These are phyloP conservation scores for Crucihimalaya himalaica DNA, from an alignment of 345 rosid species.

Conservation along the genomic window DNA sequence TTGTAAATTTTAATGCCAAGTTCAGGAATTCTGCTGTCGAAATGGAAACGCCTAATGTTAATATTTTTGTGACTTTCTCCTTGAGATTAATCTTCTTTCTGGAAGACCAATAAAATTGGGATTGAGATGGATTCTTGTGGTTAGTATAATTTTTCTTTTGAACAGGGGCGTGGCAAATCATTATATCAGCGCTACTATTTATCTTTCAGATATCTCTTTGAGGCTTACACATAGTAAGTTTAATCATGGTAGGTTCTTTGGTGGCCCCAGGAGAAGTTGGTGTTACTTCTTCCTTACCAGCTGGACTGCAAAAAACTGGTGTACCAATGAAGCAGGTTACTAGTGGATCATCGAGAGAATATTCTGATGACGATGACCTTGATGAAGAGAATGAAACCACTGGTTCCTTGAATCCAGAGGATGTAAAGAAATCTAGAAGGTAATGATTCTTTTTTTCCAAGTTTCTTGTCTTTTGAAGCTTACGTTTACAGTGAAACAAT, in stretches of 20 bases:
- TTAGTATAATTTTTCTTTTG: not conserved
- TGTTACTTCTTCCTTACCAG: constrained; percentile 48
- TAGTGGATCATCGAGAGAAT: constrained; percentile 91
- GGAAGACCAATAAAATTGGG: not conserved
- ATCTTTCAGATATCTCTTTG: constrained; percentile 7
- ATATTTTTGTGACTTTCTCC: constrained; percentile 8
- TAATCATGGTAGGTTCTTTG: constrained; percentile 47
- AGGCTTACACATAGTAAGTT: constrained; percentile 22
- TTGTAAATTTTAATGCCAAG: not conserved
- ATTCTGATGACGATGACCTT: constrained; percentile 89
- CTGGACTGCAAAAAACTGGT: constrained; percentile 46
- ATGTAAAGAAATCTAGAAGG: constrained; percentile 76
- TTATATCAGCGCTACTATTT: not conserved
- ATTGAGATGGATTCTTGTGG: constrained; percentile 7
- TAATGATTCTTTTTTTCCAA: constrained; percentile 21
- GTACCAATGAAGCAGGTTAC: constrained; percentile 63
- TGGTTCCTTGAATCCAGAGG: constrained; percentile 57
- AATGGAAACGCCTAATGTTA: not conserved
- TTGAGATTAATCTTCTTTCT: not conserved
- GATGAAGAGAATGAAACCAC: constrained; percentile 83
- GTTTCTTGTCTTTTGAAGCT: constrained; percentile 1
- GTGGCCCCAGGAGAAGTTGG: constrained; percentile 45
- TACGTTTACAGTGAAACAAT: not conserved
- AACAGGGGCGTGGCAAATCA: not conserved
- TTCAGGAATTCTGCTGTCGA: constrained; percentile 7